phyloP scores from a whole-genome alignment of 495 filamentous ascomycete species.

The Chaetomidium leptoderma region DNA sequence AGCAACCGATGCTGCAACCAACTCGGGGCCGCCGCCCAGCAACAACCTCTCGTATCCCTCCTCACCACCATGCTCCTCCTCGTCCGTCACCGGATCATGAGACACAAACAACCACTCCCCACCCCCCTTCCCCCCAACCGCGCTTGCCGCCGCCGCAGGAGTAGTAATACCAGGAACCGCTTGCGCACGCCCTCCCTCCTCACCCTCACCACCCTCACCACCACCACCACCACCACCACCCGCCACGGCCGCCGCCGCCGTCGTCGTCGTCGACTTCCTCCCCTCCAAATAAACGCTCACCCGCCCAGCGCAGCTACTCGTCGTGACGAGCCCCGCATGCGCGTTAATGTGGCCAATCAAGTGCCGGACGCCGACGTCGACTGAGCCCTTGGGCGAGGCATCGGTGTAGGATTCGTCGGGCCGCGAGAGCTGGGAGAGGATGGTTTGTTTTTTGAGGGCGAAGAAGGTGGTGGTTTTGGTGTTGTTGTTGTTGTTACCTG shows the following conservation, averaged over 20 bases:
- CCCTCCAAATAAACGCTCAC: constrained; percentile 85
- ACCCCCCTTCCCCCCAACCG: constrained; percentile 70
- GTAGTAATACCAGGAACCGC: neutral
- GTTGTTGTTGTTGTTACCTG: no score
- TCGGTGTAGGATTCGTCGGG: constrained; percentile 68
- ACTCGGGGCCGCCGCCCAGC: constrained; percentile 15
- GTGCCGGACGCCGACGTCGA: constrained; percentile 71
- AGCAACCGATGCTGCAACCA: neutral
- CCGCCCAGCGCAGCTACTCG: constrained; percentile 84
- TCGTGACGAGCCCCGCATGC: constrained; percentile 72
- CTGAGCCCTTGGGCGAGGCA: constrained; percentile 76
- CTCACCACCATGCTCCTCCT: constrained; percentile 35
- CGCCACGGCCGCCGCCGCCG: neutral
- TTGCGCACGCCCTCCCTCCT: neutral
- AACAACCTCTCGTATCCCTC: constrained; percentile 20
- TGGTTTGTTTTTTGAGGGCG: constrained; percentile 56
- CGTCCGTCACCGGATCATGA: constrained; percentile 61
- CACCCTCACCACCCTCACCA: neutral
- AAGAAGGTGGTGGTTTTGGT: constrained; percentile 49
- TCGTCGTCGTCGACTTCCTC: constrained; percentile 31
- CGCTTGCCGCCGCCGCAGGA: constrained; percentile 20
- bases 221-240: neutral
- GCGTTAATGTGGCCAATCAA: constrained; percentile 73
- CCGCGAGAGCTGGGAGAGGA: constrained; percentile 58
- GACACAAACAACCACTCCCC: constrained; percentile 85